These are phyloP conservation scores for Panaeolus papilionaceus DNA, from an alignment of 768 basidiomycete genomes.

Conservation along the genomic window DNA sequence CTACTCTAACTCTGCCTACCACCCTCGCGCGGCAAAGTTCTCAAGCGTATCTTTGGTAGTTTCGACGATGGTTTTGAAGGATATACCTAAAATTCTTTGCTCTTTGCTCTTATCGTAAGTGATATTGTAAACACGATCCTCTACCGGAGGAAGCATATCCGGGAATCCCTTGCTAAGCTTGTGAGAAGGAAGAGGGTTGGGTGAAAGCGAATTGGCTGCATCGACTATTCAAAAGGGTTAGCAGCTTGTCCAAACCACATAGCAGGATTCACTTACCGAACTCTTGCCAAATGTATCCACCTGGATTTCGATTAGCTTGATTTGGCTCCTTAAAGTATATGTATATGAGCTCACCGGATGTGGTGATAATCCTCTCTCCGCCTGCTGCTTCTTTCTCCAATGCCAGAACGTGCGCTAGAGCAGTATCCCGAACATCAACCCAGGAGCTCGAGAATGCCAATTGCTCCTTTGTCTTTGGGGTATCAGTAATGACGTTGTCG, in stretches of 20 bases:
- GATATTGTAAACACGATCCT: constrained; percentile 27
- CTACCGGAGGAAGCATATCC: constrained; percentile 21
- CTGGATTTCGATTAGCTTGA: background rate
- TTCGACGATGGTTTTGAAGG: constrained; percentile 34
- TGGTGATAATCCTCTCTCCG: constrained; percentile 62
- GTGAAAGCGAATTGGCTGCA: constrained; percentile 32
- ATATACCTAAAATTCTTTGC: constrained; percentile 35
- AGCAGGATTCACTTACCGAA: constrained; percentile 32
- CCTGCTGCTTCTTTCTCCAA: constrained; percentile 57
- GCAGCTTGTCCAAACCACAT: background rate
- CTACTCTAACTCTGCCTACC: constrained; percentile 25
- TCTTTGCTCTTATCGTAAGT: constrained; percentile 34
- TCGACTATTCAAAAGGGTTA: constrained; percentile 35
- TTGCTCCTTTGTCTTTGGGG: constrained; percentile 26
- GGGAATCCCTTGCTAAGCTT: constrained; percentile 34
- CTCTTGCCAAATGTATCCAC: constrained; percentile 38
- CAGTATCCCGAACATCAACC: constrained; percentile 64
- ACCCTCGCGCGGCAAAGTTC: constrained; percentile 38
- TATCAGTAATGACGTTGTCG: constrained; percentile 30
- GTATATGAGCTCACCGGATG: constrained; percentile 33
- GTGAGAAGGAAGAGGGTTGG: constrained; percentile 31
- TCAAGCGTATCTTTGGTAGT: constrained; percentile 34
- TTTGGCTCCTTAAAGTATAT: background rate
- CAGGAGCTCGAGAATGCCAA: constrained; percentile 34
- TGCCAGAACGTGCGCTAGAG: constrained; percentile 59